Evolutionary conservation across 768 basidiomycete genomes (phyloP).

Genomic region (Amanita fuliginea): DNA sequence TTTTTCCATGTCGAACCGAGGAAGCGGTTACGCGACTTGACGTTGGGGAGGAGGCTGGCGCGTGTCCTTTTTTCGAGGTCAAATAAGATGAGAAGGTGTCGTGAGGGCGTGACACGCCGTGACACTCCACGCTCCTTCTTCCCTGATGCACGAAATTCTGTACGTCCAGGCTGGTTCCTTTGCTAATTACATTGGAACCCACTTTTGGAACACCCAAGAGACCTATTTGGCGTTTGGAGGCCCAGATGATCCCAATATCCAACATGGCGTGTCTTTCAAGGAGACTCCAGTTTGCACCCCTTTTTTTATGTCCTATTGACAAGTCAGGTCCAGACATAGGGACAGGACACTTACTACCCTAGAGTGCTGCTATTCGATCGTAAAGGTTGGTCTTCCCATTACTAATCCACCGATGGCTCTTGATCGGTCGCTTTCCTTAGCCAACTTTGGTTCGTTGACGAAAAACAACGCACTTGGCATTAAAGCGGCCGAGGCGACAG

Average conservation of each 20-base stretch:
- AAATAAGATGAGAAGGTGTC: neutral
- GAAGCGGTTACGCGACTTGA: neutral
- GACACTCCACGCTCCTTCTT: neutral
- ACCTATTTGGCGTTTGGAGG: slow-evolving; percentile 47
- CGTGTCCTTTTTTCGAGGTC: neutral
- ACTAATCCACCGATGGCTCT: neutral
- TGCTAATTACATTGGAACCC: slow-evolving; percentile 61
- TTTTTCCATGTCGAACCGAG: neutral
- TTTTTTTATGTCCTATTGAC: neutral
- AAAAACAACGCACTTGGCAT: slow-evolving; percentile 28
- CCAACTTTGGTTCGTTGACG: slow-evolving; percentile 54
- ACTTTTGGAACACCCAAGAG: slow-evolving; percentile 80
- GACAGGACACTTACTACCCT: slow-evolving; percentile 42
- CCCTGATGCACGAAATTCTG: slow-evolving; percentile 62
- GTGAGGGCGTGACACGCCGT: neutral
- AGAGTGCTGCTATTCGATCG: slow-evolving; percentile 57
- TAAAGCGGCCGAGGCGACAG: slow-evolving; percentile 15
- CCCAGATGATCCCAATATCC: slow-evolving; percentile 29
- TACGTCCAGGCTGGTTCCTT: slow-evolving; percentile 64
- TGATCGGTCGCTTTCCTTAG: slow-evolving; percentile 20
- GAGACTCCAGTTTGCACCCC: slow-evolving; percentile 29
- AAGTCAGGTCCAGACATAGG: slow-evolving; percentile 20
- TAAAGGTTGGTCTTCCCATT: slow-evolving; percentile 34
- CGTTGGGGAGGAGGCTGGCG: neutral
- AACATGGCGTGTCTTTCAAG: slow-evolving; percentile 54